Base-by-base conservation (phyloP, 169 alveolate species). In the Plasmodium coatneyi region DNA sequence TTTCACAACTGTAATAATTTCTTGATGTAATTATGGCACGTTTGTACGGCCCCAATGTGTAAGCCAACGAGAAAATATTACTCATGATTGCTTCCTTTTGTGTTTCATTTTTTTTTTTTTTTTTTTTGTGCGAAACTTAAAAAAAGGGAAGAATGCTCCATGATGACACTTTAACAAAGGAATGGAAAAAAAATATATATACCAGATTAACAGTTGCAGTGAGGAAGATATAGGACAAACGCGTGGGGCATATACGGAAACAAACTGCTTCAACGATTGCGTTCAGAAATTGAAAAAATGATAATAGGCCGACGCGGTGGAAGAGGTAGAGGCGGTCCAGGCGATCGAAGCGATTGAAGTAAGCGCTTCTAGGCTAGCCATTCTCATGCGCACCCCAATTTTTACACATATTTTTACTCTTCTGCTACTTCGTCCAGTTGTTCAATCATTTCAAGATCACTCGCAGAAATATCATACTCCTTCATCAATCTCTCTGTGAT, bases 371-470 rank as follows among this genome's bases (percentile, higher is more conserved):
- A 56, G 19, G 30, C 41, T 28, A 80, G 66, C 76, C 36, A 60
- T 66, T 19, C 36, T 22, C 22, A 19, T 25, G 56, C 41, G 9
- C 79, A 0, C 46, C 72, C 71, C 72, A 43, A 36, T 32, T 46
- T 41, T 19, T 41, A 28, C 70, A 66, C 76, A 71, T 41, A 71
- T 9, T 78, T 56, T 78, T 79, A 87, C 71, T 80, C 82, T 87
- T 80, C 93, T 25, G 76, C 16, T 56, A 76, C 71, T 78, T 87
- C 89, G 32, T 87, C 93, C 28, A 32, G 71, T 0, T 87, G 80
- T 43, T 87, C 93, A 87, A 87, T 87, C 93, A 87, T 87, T 66
- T 87, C 93, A 43, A 87, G 93, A 56, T 87, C 93, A 34, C 49
- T 87, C 16, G 71, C 89, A 78, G 93, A 78, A 46, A 87, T 78